phyloP scores from a whole-genome alignment of 1,139 yeast species.

The Kluyveromyces marxianus region DNA sequence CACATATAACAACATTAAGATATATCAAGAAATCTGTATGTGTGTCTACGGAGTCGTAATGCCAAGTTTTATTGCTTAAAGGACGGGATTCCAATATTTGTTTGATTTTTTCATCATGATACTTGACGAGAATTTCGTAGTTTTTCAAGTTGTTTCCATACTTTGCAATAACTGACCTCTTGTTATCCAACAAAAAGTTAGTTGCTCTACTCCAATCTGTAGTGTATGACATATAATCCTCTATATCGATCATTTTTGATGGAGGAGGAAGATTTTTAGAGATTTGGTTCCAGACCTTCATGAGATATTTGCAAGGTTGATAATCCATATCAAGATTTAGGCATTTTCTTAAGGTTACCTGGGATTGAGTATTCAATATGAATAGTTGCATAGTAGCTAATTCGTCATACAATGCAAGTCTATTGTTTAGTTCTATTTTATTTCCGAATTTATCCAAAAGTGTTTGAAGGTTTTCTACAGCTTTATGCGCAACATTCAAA shows the following conservation, averaged over 20 bases:
- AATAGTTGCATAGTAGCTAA: slow-evolving; percentile 22
- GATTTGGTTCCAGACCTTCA: slow-evolving; percentile 18
- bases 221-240: slow-evolving; percentile 13
- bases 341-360: slow-evolving; percentile 22
- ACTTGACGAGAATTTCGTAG: slow-evolving; percentile 12
- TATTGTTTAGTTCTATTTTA: slow-evolving; percentile 15
- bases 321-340: slow-evolving; percentile 29
- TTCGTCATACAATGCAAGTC: slow-evolving; percentile 17
- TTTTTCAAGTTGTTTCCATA: slow-evolving; percentile 12
- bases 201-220: slow-evolving; percentile 18
- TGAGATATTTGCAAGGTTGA: slow-evolving; percentile 23
- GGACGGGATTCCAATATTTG: slow-evolving; percentile 8
- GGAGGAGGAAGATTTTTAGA: slow-evolving; percentile 22
- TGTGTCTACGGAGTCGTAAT: neutral
- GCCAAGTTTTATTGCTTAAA: neutral
- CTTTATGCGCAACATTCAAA: slow-evolving; percentile 15
- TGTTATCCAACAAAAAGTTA: slow-evolving; percentile 18
- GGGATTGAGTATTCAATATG: slow-evolving; percentile 21
- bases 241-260: slow-evolving; percentile 20
- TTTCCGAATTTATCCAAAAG: slow-evolving; percentile 21
- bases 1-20: slow-evolving; percentile 20
- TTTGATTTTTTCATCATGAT: slow-evolving; percentile 8
- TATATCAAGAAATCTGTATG: slow-evolving; percentile 18
- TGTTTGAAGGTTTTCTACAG: slow-evolving; percentile 17
- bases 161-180: slow-evolving; percentile 11